Evolutionary conservation across 83 land plant species (phyloP), one percentile per base, ranked within the genome.

Genomic region (Picea abies): DNA sequence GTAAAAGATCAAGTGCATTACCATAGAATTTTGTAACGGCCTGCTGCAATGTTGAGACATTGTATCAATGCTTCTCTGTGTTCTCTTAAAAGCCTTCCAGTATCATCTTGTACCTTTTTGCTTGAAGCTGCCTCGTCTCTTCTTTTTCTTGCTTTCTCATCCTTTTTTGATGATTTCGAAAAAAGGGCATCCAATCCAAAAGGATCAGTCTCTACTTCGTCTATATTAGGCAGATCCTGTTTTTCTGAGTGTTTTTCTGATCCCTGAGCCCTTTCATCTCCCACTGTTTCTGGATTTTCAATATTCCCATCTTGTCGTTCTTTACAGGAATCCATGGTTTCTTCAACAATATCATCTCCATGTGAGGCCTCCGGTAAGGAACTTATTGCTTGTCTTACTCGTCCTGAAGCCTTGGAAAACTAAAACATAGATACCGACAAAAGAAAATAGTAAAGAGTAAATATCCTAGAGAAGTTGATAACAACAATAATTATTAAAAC

Each of bases 181-280:
- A 96, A 82, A 37, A 97, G 86, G 64, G 88, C 93, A 85, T 93
- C 94, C 61, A 97, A 90, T 11, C 99, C 99, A 92, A 97, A 97
- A 9, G 99, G 99, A 81, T 97, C 99, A 82, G 88, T 81, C 79
- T 92, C 92, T 81, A 80, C 83, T 49, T 81, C 87, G 16, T 76
- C 73, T 60, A 35, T 58, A 23, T 37, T 68, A 37, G 69, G 76
- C n/a, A 62, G 39, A 25, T 37, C 56, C 7, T 60, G 86, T 52
- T 26, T 61, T 61, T 80, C 56, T 4, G 79, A n/a, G 37, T 35
- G 4, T 49, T 82, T 63, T 71, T 69, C 73, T 23, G 78, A 39
- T 23, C 20, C 61, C 15, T 60, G 26, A 1, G n/a, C 17, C 17
- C 17, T 63, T 76, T 44, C 63, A 4, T 83, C 67, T 65, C 58